Conservation (phyloP, 208 protist genomes). For the Wallacemonas sp. region DNA sequence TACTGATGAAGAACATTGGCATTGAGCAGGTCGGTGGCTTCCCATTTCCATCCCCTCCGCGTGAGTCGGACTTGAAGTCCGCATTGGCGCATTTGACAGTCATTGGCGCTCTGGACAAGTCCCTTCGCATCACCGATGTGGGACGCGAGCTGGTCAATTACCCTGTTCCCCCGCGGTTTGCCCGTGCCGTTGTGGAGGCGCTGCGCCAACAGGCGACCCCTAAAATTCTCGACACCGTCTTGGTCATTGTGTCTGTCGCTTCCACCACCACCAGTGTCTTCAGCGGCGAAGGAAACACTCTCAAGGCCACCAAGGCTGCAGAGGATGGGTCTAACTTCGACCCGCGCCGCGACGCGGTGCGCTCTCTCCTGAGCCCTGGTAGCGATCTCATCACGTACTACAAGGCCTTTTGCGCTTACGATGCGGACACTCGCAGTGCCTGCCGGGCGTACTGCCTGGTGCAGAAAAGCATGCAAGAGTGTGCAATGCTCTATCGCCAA, state of each 20-base stretch:
- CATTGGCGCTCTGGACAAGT: constrained; percentile 73
- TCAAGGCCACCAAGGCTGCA: constrained; percentile 58
- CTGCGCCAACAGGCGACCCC: constrained; percentile 31
- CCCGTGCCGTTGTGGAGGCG: constrained; percentile 69
- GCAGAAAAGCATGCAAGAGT: constrained; percentile 85
- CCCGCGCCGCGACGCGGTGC: constrained; percentile 46
- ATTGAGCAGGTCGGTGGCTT: constrained; percentile 89
- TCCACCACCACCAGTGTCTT: constrained; percentile 87
- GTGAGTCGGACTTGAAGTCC: constrained; percentile 60
- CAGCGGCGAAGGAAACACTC: constrained; percentile 76
- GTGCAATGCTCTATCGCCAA: constrained; percentile 66
- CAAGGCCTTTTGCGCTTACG: constrained; percentile 74
- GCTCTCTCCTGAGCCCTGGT: constrained; percentile 70
- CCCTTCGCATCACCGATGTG: constrained; percentile 64
- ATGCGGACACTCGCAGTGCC: constrained; percentile 30
- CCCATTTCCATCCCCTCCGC: constrained; percentile 85
- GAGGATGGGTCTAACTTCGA: constrained; percentile 32
- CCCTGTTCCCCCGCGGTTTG: constrained; percentile 86
- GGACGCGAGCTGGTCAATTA: constrained; percentile 72
- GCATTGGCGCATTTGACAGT: constrained; percentile 73
- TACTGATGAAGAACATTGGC: constrained; percentile 92
- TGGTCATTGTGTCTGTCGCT: constrained; percentile 62
- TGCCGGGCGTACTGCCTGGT: constrained; percentile 77
- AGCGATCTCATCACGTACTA: constrained; percentile 88
- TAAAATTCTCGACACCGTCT: constrained; percentile 45